Evolutionary conservation across 1,139 yeast species (phyloP), one percentile per base, ranked within the genome.

Genomic region (Taphrina communis): DNA sequence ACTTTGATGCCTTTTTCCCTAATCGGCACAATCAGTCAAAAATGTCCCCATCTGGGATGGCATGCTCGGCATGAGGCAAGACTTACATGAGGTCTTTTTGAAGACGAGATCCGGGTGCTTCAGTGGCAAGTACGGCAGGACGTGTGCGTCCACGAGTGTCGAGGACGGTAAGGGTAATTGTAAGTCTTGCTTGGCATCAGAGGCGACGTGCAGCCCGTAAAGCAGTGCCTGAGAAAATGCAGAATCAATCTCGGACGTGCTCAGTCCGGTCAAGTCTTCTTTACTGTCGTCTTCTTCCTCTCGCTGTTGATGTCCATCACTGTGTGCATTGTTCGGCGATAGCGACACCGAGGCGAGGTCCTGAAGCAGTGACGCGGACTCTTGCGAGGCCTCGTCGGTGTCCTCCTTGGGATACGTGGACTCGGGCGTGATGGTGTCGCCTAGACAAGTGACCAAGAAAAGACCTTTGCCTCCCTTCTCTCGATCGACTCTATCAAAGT

Each of bases 1-100:
- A 57, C 58, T 58, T 57, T 51, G 50, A 25, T 19, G 68, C 56
- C 65, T 58, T 57, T 21, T 58, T 65, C 65, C 68, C 58, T 55
- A 25, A 25, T 25, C 31, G 31, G 31, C 31, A 4, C 31, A 25
- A 25, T 25, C 31, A 25, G 31, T 25, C 31, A 2, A 25, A 25
- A 2, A 2, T 2, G 2, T 4, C 31, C 31, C 31, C 2, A 2
- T 4, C 4, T 2, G 31, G 31, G 4, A 25, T 25, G 31, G 31
- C 31, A 25, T 44, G 19, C 19, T 1, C 48, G 8, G 36, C 53
- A 21, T 8, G 25, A 39, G 11, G 46, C 46, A 4, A 4, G 31
- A 53, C 58, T 53, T 12, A 56, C 60, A 58, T 19, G 62, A 44
- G 9, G 62, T 42, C 53, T 58, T 58, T 17, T 58, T 58, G 42